phyloP scores from a whole-genome alignment of 805 yeast genomes.

The Spathaspora arborariae region DNA sequence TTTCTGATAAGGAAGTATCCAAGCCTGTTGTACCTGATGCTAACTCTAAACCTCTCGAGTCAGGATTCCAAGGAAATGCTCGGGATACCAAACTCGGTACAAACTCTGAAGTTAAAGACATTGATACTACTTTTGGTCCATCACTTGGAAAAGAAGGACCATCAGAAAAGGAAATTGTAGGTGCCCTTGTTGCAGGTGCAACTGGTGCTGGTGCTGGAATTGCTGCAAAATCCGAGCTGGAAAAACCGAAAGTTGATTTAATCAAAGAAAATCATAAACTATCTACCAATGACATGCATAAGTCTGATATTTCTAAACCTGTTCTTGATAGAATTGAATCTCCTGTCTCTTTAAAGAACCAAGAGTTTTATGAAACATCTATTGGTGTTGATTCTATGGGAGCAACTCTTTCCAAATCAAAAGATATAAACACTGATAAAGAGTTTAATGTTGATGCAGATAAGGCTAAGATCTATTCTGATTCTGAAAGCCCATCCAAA shows the following conservation, averaged over 20 bases:
- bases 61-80: no score
- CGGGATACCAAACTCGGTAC: no score
- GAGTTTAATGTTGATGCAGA: neutral
- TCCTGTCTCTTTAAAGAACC: neutral
- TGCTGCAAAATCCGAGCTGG: neutral
- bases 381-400: neutral
- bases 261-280: neutral
- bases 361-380: neutral
- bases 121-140: no score
- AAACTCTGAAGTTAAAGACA: no score
- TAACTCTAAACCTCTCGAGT: no score
- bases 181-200: neutral
- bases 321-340: neutral
- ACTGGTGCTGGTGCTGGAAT: slow-evolving; percentile 8
- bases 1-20: neutral
- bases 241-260: neutral
- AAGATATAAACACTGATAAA: slow-evolving; percentile 2
- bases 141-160: no score
- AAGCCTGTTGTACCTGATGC: neutral
- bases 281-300: neutral
- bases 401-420: neutral
- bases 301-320: neutral
- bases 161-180: neutral
- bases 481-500: neutral
- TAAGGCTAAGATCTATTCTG: neutral